A percentile compares a stretch with the other conserved stretches of the same genome.
Evolutionary conservation across 2,329 filamentous ascomycete genomes (phyloP).

Genomic region (Xylariaceae sp.): DNA sequence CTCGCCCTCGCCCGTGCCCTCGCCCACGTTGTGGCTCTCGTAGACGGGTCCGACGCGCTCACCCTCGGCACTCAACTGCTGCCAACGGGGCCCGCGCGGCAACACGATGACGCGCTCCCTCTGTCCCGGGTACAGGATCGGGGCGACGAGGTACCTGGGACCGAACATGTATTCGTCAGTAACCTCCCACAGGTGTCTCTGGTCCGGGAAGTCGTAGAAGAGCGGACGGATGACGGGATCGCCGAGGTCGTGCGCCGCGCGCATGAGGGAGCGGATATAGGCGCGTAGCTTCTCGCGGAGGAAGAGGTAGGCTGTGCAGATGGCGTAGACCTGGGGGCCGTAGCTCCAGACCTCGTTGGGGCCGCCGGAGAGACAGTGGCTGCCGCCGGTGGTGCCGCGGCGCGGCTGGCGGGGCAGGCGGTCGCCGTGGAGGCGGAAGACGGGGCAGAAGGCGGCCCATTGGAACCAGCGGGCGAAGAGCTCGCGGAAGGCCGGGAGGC

Average conservation of each 20-base stretch:
- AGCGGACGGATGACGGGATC: conserved; percentile 56
- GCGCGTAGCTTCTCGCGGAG: conserved; percentile 53
- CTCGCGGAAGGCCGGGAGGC: conserved; percentile 52
- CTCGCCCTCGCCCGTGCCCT: no score
- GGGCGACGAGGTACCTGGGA: conserved; percentile 51
- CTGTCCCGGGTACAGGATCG: conserved; percentile 47
- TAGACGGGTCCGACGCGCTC: conserved; percentile 10
- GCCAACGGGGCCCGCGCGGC: conserved; percentile 14
- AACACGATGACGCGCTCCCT: conserved; percentile 14
- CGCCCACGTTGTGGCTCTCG: not conserved
- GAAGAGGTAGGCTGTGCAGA: conserved; percentile 54
- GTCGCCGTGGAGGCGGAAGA: conserved; percentile 62
- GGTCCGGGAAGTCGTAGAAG: conserved; percentile 59
- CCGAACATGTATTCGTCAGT: conserved; percentile 62
- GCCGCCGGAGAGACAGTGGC: conserved; percentile 45
- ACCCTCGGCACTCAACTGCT: conserved; percentile 10
- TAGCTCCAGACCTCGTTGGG: conserved; percentile 63
- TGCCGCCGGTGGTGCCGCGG: conserved; percentile 33
- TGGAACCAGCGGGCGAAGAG: conserved; percentile 64
- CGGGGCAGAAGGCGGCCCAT: conserved; percentile 61
- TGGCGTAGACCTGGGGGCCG: conserved; percentile 53
- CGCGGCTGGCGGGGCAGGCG: conserved; percentile 48
- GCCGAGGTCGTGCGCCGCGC: conserved; percentile 53
- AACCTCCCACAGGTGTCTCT: conserved; percentile 49
- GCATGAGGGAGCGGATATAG: conserved; percentile 55